These are phyloP conservation scores for Rhodotorula babjevae DNA, from an alignment of 768 basidiomycete genomes.

Conservation along the genomic window DNA sequence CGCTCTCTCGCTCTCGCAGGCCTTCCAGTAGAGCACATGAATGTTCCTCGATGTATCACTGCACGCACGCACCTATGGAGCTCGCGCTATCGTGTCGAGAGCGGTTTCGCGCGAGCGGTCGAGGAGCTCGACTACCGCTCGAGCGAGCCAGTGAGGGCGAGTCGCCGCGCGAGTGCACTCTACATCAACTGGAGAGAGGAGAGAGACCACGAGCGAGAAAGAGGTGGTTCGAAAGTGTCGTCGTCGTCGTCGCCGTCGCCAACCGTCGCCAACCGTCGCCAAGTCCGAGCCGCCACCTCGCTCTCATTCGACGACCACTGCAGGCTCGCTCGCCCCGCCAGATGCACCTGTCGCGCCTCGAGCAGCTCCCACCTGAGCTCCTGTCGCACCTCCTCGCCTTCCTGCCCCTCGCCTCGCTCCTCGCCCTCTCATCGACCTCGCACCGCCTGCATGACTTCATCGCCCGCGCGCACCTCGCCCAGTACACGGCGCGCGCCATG, in stretches of 20 bases:
- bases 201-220: too few relatives aligned
- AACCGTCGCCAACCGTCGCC: too few relatives aligned
- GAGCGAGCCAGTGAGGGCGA: too few relatives aligned
- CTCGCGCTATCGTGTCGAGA: not conserved
- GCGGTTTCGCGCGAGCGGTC: not conserved
- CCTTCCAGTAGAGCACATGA: not conserved
- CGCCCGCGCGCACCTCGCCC: not conserved
- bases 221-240: too few relatives aligned
- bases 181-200: too few relatives aligned
- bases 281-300: too few relatives aligned
- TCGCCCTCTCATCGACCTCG: not conserved
- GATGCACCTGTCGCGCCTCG: conserved; percentile 6
- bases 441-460: conserved; percentile 4
- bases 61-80: not conserved
- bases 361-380: conserved; percentile 12
- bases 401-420: not conserved
- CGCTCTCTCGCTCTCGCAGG: not conserved
- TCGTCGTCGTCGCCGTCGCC: too few relatives aligned
- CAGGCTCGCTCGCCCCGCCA: not conserved
- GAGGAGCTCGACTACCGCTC: too few relatives aligned
- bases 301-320: too few relatives aligned
- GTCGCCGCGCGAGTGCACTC: too few relatives aligned
- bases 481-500: not conserved
- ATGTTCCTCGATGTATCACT: not conserved
- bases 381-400: conserved; percentile 7